Evolutionary conservation across 805 yeast genomes (phyloP).

Genomic region (Dipodascus albidus): DNA sequence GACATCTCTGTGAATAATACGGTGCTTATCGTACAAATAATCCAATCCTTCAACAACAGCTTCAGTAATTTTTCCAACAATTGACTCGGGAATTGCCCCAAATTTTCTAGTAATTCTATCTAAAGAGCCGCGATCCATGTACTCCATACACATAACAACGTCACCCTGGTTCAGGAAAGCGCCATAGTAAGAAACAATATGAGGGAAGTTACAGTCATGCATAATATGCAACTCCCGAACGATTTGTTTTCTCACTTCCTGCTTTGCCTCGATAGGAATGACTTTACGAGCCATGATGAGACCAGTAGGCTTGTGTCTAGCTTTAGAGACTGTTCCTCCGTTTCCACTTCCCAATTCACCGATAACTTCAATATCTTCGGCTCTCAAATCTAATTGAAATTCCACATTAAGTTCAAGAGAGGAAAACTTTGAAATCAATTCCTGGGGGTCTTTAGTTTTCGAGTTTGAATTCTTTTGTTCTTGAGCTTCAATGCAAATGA

Average conservation of each 20-base stretch:
- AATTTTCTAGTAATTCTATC: conserved; percentile 58
- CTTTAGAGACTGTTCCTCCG: conserved; percentile 86
- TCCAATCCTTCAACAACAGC: conserved; percentile 72
- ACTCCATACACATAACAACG: conserved; percentile 89
- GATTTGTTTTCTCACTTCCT: conserved; percentile 69
- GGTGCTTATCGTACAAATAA: conserved; percentile 71
- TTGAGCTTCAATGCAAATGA: conserved; percentile 5
- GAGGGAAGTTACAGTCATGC: conserved; percentile 76
- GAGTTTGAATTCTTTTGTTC: conserved; percentile 23
- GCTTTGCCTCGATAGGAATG: conserved; percentile 75
- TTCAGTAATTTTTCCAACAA: conserved; percentile 61
- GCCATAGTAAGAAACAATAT: conserved; percentile 83
- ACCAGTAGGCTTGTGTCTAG: conserved; percentile 79
- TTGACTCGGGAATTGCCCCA: conserved; percentile 57
- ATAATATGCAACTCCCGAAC: conserved; percentile 79
- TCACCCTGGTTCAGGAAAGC: conserved; percentile 67
- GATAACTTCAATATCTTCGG: conserved; percentile 61
- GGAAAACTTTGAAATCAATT: conserved; percentile 31
- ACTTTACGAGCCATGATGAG: conserved; percentile 83
- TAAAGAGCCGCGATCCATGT: conserved; percentile 87
- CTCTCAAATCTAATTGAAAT: conserved; percentile 39
- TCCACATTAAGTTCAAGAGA: conserved; percentile 44
- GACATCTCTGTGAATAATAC: conserved; percentile 90
- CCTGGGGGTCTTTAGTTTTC: conserved; percentile 9
- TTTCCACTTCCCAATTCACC: conserved; percentile 85